These are phyloP conservation scores for Sporisorium graminicola DNA, from an alignment of 1,284 basidiomycete genomes.

Conservation along the genomic window DNA sequence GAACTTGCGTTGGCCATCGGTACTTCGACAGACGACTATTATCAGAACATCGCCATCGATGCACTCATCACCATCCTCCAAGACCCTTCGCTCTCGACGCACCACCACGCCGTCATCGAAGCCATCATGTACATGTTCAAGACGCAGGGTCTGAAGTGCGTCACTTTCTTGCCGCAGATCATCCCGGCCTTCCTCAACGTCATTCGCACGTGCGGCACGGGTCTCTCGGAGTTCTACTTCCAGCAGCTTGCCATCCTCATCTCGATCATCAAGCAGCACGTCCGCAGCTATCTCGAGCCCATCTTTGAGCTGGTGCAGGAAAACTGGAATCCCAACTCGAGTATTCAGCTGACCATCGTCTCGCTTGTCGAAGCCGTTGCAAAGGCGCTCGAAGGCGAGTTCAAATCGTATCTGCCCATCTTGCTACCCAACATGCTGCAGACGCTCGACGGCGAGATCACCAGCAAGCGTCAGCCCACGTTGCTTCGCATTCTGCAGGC, in stretches of 20 bases:
- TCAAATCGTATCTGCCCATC: slow-evolving; percentile 95
- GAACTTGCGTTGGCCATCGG: slow-evolving; percentile 73
- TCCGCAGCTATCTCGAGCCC: slow-evolving; percentile 77
- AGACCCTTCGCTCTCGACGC: slow-evolving; percentile 71
- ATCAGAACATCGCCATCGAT: slow-evolving; percentile 94
- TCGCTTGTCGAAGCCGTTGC: slow-evolving; percentile 94
- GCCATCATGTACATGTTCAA: slow-evolving; percentile 99
- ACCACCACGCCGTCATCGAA: slow-evolving; percentile 90
- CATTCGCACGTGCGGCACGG: slow-evolving; percentile 80
- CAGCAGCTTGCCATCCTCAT: slow-evolving; percentile 97
- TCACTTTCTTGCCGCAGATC: slow-evolving; percentile 94
- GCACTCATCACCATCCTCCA: slow-evolving; percentile 88
- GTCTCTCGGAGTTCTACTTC: slow-evolving; percentile 92
- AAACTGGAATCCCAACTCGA: slow-evolving; percentile 73
- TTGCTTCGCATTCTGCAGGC: slow-evolving; percentile 93
- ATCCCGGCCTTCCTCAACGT: slow-evolving; percentile 95
- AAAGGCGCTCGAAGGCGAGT: slow-evolving; percentile 94
- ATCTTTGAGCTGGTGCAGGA: slow-evolving; percentile 69
- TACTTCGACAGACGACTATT: slow-evolving; percentile 84
- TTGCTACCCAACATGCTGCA: slow-evolving; percentile 89
- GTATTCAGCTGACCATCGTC: slow-evolving; percentile 91
- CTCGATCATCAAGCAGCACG: slow-evolving; percentile 96
- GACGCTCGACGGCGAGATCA: slow-evolving; percentile 75
- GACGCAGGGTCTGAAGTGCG: slow-evolving; percentile 96
- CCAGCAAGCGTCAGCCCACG: slow-evolving; percentile 74